Evolutionary conservation across 805 yeast species (phyloP).

Genomic region (Yarrowia sp.): DNA sequence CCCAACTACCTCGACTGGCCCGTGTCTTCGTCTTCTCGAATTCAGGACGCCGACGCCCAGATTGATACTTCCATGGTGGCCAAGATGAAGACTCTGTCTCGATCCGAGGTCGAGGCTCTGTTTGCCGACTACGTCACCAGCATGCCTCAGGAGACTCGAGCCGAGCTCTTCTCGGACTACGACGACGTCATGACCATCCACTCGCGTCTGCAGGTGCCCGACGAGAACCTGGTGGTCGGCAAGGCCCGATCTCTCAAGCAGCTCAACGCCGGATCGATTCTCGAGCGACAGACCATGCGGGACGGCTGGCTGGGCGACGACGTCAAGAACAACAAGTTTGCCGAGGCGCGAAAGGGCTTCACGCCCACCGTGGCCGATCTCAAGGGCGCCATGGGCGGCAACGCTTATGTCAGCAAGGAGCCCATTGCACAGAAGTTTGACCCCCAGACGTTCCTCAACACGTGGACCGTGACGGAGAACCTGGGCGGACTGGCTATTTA

Average conservation of each 20-base stretch:
- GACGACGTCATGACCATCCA: conserved; percentile 27
- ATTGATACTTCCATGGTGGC: conserved; percentile 22
- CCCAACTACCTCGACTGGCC: conserved; percentile 39
- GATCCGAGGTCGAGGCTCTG: conserved; percentile 19
- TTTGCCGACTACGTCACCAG: conserved; percentile 26
- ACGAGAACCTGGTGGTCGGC: conserved; percentile 19
- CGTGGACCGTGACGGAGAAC: conserved; percentile 35
- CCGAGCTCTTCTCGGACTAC: conserved; percentile 25
- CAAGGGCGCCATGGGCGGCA: conserved; percentile 35
- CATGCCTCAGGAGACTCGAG: conserved; percentile 34
- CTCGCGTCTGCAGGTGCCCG: conserved; percentile 9
- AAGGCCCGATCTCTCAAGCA: conserved; percentile 35
- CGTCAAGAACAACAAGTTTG: conserved; percentile 30
- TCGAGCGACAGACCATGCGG: conserved; percentile 35
- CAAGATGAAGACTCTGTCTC: conserved; percentile 18
- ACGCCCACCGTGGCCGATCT: conserved; percentile 35
- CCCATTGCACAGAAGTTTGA: conserved; percentile 35
- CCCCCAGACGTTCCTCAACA: conserved; percentile 34
- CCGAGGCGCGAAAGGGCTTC: conserved; percentile 37
- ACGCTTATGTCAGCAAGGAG: conserved; percentile 20
- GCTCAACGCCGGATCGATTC: conserved; percentile 36
- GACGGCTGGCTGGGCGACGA: conserved; percentile 37
- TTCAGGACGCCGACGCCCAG: conserved; percentile 36
- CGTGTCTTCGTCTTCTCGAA: conserved; percentile 30
- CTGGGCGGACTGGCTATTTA: not conserved